A percentile compares a stretch with the other conserved stretches of the same genome.
phyloP scores from a whole-genome alignment of 805 yeast genomes.

The Blastobotrys peoriensis region DNA sequence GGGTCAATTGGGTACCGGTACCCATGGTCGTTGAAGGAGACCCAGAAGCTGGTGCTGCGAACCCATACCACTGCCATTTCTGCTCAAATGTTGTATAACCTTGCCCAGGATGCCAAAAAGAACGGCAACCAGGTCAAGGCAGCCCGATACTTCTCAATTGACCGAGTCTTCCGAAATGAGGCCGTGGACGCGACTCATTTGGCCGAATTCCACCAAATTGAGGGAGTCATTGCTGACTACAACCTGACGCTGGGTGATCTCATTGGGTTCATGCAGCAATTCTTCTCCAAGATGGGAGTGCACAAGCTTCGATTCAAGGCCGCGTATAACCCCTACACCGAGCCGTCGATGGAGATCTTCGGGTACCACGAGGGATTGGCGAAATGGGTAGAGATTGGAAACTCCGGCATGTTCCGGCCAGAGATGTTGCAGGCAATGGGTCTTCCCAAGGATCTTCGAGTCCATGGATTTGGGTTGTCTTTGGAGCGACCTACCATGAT shows the following conservation, averaged over 20 bases:
- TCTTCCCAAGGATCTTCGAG: slow-evolving; percentile 87
- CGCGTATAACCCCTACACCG: slow-evolving; percentile 98
- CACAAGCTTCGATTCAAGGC: slow-evolving; percentile 94
- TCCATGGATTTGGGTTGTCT: slow-evolving; percentile 94
- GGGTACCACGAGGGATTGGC: slow-evolving; percentile 92
- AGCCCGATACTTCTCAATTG: slow-evolving; percentile 87
- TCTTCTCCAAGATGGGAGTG: slow-evolving; percentile 97
- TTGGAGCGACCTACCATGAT: slow-evolving; percentile 99
- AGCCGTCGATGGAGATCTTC: slow-evolving; percentile 95
- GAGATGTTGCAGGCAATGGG: slow-evolving; percentile 99
- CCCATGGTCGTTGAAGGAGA: slow-evolving; percentile 92
- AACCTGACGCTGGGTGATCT: slow-evolving; percentile 91
- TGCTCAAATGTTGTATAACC: slow-evolving; percentile 74
- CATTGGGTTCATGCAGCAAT: slow-evolving; percentile 97
- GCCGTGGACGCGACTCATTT: slow-evolving; percentile 99
- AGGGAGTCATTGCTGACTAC: slow-evolving; percentile 97
- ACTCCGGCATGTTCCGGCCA: slow-evolving; percentile 99
- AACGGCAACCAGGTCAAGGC: slow-evolving; percentile 63
- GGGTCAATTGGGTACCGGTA: slow-evolving; percentile 98
- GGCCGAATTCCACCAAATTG: slow-evolving; percentile 99
- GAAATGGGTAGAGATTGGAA: slow-evolving; percentile 99
- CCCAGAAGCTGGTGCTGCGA: slow-evolving; percentile 86
- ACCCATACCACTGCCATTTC: slow-evolving; percentile 98
- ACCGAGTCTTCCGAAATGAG: slow-evolving; percentile 98
- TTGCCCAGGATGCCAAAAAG: slow-evolving; percentile 49